Base-by-base conservation (phyloP, 2,329 filamentous ascomycete species). In the Thelonectria blattea region DNA sequence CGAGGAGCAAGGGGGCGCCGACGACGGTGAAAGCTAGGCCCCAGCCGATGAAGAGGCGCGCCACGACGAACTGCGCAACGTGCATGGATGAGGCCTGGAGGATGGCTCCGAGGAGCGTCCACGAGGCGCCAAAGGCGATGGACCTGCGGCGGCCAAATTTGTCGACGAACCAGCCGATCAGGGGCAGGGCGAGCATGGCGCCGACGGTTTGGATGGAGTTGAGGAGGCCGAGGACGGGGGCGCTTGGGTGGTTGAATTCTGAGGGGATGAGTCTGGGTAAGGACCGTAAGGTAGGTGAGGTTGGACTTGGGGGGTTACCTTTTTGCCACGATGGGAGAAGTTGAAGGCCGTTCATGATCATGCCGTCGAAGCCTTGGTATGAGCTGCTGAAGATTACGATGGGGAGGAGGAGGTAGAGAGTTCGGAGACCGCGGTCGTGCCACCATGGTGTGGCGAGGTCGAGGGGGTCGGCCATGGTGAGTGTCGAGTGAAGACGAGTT, bases 371-470 rank as follows among this genome's bases (percentile, higher is more conserved):
- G 4, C 46, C 46, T 18, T 32, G 24, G 17, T 49, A 49, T 15
- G 46, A 49, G 17, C 46, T 49, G 11, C 46, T 49, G 3, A 57
- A 2, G 34, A 57, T 57, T 27, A 57, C 47, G 39, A 57, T 32
- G 3, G 55, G 55, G 3, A 57, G 47, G 39, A 48, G 51, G 12
- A 57, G 55, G 20, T 57, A 57, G 7, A 57, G 39, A 2, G 37
- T 52, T 5, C 55, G 22, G 10, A 57, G 47, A n/a, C 55, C 55
- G 14, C 43, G 42, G 55, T 57, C 55, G 55, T 52, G 48, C 15
- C 32, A 37, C 55, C 55, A 57, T 34, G 55, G 22, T 42, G 43
- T 32, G 52, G 52, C 30, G 17, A 27, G 27, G 47, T 18, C 22
- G 42, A 46, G 42, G 18, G 20, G 11, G 12, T 46, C 42, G 6